A percentile compares a stretch with the other conserved stretches of the same genome.
phyloP scores from a whole-genome alignment of 2,329 filamentous ascomycete species.

The Thelonectria discophora region DNA sequence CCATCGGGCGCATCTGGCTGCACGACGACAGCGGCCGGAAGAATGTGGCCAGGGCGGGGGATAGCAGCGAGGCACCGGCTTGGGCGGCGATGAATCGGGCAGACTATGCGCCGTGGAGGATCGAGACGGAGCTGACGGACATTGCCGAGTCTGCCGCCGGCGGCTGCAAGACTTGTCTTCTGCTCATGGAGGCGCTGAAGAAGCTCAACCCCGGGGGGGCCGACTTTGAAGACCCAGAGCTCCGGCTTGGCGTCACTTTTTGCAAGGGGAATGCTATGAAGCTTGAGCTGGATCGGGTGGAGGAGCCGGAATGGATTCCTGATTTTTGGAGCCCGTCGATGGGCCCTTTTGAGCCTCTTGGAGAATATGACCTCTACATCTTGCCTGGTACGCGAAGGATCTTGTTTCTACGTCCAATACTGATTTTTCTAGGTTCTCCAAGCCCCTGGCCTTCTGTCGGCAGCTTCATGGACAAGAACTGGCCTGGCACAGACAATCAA shows the following conservation, averaged over 20 bases:
- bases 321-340: conserved; percentile 26
- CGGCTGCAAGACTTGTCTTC: conserved; percentile 28
- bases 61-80: conserved; percentile 10
- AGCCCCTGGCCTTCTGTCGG: conserved; percentile 37
- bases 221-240: conserved; percentile 15
- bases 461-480: conserved; percentile 22
- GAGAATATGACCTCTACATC: conserved; percentile 33
- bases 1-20: conserved; percentile 29
- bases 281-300: background rate
- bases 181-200: conserved; percentile 18
- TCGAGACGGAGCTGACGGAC: conserved; percentile 24
- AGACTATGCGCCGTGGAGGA: conserved; percentile 31
- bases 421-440: background rate
- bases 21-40: conserved; percentile 26
- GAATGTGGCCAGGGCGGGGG: conserved; percentile 21
- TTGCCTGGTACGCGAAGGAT: conserved; percentile 23
- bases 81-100: conserved; percentile 26
- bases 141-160: conserved; percentile 5
- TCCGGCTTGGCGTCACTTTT: conserved; percentile 27
- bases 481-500: conserved; percentile 14
- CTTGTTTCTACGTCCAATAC: background rate
- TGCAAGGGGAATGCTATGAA: conserved; percentile 25
- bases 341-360: conserved; percentile 4
- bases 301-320: conserved; percentile 15
- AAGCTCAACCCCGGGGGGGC: conserved; percentile 20